Evolutionary conservation across 2,329 filamentous ascomycete species (phyloP).

Genomic region (Alternaria longipes): DNA sequence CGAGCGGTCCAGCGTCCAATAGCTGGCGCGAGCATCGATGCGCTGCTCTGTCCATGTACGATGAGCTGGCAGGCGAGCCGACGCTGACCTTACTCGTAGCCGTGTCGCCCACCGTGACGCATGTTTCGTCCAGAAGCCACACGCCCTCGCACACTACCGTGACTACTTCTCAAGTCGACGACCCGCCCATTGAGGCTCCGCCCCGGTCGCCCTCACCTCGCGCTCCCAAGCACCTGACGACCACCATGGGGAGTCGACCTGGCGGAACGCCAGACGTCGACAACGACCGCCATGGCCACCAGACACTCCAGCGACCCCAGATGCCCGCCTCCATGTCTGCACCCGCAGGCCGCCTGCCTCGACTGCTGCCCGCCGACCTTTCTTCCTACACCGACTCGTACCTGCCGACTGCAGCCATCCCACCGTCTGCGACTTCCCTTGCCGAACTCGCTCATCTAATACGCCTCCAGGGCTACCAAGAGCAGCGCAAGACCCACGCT

Average conservation of each 20-base stretch:
- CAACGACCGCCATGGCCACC: constrained; percentile 18
- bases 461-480: constrained; percentile 80
- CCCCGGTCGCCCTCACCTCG: constrained; percentile 56
- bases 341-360: constrained; percentile 57
- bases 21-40: constrained; percentile 40
- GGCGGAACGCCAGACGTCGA: constrained; percentile 37
- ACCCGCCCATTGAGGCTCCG: constrained; percentile 61
- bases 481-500: constrained; percentile 78
- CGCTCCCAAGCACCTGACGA: constrained; percentile 34
- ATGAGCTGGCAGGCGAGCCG: constrained; percentile 52
- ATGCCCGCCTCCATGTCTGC: constrained; percentile 57
- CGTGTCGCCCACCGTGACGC: constrained; percentile 62
- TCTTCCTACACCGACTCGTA: constrained; percentile 72
- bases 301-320: constrained; percentile 37
- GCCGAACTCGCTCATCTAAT: constrained; percentile 82
- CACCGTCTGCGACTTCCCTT: constrained; percentile 72
- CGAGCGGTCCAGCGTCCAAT: constrained; percentile 34
- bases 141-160: constrained; percentile 58
- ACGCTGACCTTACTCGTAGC: constrained; percentile 54
- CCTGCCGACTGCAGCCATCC: constrained; percentile 63
- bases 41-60: constrained; percentile 44
- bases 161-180: constrained; percentile 57
- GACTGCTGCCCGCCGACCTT: constrained; percentile 70
- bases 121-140: constrained; percentile 63
- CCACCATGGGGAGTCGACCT: constrained; percentile 50